Base-by-base conservation (phyloP, 192 early-diverging fungal species). In the Polychytrium aggregatum region DNA sequence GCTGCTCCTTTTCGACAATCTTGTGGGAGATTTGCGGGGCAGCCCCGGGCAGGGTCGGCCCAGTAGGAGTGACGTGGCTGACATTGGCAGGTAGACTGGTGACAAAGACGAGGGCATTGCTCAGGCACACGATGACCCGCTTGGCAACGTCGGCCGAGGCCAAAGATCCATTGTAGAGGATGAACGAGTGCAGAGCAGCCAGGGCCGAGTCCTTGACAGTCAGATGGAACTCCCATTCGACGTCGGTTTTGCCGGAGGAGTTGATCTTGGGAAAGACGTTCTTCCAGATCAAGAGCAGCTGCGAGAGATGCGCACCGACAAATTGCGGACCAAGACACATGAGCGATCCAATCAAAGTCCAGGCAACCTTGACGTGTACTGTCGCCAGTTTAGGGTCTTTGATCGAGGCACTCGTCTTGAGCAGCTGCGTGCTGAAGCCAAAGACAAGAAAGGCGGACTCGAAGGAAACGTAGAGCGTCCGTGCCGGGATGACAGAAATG, bases 261-360 rank as follows among this genome's bases (percentile, higher is more conserved):
- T 69, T 62, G 18, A 70, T 59, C 45, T 88, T 90, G 25, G 84
- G 80, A 21, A 92, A 79, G 0, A 82, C 80, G 8, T 51, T 72
- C 52, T 84, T 87, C 89, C 89, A 92, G 7, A 88, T 67, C 0
- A 84, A 49, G 2, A 88, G 50, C 17, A 89, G 59, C 48, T 89
- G 83, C 5, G 86, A 74, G 2, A 85, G 48, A 53, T 92, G 84
- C 35, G 88, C 73, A 33, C 72, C 76, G 29, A 86, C 84, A 55
- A 92, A 82, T 36, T 87, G 78, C 5, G 86, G 82, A 0, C 89
- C 89, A 3, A 92, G 60, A 27, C 68, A 68, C 77, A 87, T 82
- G 20, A 92, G 53, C 0, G 79, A 65, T 1, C 79, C 81, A 7
- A 92, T 72, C 8, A 92, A 57, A 9, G 66, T 80, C 89, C 89